Evolutionary conservation across 148 eudicot species (phyloP).

Genomic region (Vaccinium darrowii): DNA sequence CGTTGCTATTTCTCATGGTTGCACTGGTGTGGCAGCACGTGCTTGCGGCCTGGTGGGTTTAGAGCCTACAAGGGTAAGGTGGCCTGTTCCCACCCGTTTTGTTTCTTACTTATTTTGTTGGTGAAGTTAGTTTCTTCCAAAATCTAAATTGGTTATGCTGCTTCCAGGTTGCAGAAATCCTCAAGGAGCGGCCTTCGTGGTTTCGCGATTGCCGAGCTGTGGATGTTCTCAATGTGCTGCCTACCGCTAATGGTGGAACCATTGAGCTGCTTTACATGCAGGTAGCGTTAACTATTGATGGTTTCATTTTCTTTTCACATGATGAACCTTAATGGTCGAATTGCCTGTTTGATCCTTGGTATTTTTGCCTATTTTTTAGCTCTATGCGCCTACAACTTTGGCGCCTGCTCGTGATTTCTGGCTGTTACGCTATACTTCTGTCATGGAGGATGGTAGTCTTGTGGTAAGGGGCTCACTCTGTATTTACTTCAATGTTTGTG

Average conservation of each 20-base stretch:
- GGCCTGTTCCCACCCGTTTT: background rate
- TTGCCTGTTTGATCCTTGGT: background rate
- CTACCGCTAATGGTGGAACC: constrained; percentile 99
- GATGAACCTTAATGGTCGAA: background rate
- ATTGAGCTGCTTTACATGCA: constrained; percentile 98
- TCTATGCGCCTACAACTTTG: constrained; percentile 96
- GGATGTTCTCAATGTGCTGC: constrained; percentile 95
- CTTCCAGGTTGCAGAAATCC: constrained; percentile 93
- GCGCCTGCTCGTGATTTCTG: constrained; percentile 98
- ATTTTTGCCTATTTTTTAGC: constrained; percentile 37
- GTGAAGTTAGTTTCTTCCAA: background rate
- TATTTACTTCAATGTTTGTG: background rate
- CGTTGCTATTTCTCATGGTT: constrained; percentile 99
- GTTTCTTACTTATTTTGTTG: background rate
- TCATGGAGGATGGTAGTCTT: constrained; percentile 94
- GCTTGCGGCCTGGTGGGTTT: constrained; percentile 98
- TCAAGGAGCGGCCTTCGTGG: constrained; percentile 98
- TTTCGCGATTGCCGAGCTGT: constrained; percentile 98
- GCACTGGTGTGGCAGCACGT: constrained; percentile 99
- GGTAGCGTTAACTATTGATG: constrained; percentile 34
- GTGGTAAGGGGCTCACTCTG: constrained; percentile 52
- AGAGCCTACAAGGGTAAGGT: constrained; percentile 94
- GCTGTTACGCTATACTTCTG: constrained; percentile 87
- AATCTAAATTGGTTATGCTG: background rate
- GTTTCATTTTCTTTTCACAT: background rate